Evolutionary conservation across 305 asterid genomes (phyloP).

Genomic region (Fraxinus paxiana): DNA sequence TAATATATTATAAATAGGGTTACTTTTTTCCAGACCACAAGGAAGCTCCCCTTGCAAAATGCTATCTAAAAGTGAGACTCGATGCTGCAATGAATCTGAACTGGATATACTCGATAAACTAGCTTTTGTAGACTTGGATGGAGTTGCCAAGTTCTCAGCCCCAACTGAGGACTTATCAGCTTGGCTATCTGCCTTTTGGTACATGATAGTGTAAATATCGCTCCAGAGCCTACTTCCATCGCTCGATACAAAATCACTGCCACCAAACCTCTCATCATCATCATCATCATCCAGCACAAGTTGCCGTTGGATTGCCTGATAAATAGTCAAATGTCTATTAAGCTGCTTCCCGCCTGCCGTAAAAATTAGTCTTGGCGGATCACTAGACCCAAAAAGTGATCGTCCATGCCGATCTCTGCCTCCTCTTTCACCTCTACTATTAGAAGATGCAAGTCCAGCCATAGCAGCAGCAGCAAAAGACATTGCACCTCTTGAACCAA

Average conservation of each 20-base stretch:
- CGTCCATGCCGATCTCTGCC: slow-evolving; percentile 72
- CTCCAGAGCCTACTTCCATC: slow-evolving; percentile 89
- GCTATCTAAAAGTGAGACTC: slow-evolving; percentile 76
- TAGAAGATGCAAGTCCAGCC: slow-evolving; percentile 90
- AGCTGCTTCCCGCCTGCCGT: slow-evolving; percentile 87
- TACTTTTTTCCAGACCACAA: slow-evolving; percentile 81
- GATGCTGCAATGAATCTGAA: slow-evolving; percentile 41
- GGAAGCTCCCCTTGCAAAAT: slow-evolving; percentile 91
- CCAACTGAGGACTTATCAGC: slow-evolving; percentile 57
- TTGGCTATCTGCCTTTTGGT: slow-evolving; percentile 72
- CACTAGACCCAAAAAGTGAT: slow-evolving; percentile 49
- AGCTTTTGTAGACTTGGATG: slow-evolving; percentile 56
- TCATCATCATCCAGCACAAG: slow-evolving; percentile 83
- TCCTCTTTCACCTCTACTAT: slow-evolving; percentile 68
- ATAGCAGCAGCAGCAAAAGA: slow-evolving; percentile 99
- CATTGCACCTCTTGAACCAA: slow-evolving; percentile 96
- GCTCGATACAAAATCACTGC: slow-evolving; percentile 68
- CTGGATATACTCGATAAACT: slow-evolving; percentile 44
- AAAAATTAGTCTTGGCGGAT: slow-evolving; percentile 65
- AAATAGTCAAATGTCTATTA: slow-evolving; percentile 72
- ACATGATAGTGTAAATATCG: slow-evolving; percentile 86
- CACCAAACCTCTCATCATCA: slow-evolving; percentile 72
- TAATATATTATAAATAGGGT: slow-evolving; percentile 79
- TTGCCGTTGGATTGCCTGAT: slow-evolving; percentile 88
- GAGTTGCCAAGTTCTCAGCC: slow-evolving; percentile 45